These are phyloP conservation scores for Hypholoma sublateritium DNA, from an alignment of 768 basidiomycete genomes.

Conservation along the genomic window DNA sequence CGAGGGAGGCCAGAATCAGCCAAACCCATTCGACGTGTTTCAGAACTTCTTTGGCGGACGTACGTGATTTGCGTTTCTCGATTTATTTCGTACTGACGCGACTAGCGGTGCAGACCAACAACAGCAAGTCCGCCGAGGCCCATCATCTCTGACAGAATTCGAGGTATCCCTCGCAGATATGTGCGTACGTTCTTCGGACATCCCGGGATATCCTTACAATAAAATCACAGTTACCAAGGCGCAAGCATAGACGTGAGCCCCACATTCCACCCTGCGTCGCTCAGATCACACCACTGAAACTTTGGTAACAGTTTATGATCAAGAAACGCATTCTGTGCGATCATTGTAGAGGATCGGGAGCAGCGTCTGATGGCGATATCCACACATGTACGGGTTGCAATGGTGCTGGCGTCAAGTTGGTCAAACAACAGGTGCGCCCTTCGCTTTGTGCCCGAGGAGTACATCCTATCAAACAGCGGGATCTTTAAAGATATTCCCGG, in stretches of 20 bases:
- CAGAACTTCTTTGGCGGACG: conserved; percentile 88
- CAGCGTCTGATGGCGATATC: conserved; percentile 85
- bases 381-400: conserved; percentile 83
- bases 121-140: conserved; percentile 73
- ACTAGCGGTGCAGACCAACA: conserved; percentile 36
- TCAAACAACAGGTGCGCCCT: conserved; percentile 68
- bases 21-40: conserved; percentile 95
- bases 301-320: conserved; percentile 75
- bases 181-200: conserved; percentile 34
- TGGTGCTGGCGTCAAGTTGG: conserved; percentile 82
- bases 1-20: conserved; percentile 79
- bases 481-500: conserved; percentile 75
- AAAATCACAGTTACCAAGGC: conserved; percentile 69
- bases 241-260: conserved; percentile 73
- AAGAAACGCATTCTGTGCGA: conserved; percentile 93
- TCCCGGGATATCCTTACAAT: conserved; percentile 6
- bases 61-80: conserved; percentile 32
- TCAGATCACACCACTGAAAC: not conserved
- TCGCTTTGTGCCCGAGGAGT: not conserved
- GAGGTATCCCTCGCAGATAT: conserved; percentile 88
- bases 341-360: conserved; percentile 94
- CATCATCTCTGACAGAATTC: conserved; percentile 75
- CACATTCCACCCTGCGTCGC: too few relatives aligned
- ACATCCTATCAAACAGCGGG: not conserved
- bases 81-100: not conserved